A percentile compares a stretch with the other conserved stretches of the same genome.
Evolutionary conservation across 345 rosid genomes (phyloP).

Genomic region (Garcia nutans): DNA sequence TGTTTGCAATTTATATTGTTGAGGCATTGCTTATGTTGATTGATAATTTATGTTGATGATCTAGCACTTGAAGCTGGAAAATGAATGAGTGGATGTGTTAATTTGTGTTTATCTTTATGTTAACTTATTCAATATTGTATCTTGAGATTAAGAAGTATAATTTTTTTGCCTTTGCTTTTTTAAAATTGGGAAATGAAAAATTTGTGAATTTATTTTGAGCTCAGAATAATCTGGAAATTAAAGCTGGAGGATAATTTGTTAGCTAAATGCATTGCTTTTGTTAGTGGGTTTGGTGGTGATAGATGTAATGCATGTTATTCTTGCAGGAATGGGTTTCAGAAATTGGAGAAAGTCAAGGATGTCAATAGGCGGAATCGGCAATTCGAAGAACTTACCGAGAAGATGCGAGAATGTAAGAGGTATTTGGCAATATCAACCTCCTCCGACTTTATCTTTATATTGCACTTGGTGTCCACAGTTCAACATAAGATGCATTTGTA

Average conservation of each 20-base stretch:
- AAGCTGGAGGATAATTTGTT: background rate
- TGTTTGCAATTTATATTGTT: background rate
- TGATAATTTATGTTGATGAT: background rate
- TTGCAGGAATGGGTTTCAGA: slow-evolving; percentile 37
- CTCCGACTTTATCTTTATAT: background rate
- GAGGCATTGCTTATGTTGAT: background rate
- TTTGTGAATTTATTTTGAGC: too few species aligned
- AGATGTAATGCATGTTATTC: background rate
- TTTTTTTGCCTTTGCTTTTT: background rate
- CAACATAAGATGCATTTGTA: background rate
- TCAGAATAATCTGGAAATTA: background rate
- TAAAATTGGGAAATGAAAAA: background rate
- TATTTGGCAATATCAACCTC: background rate
- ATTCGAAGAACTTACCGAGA: slow-evolving; percentile 32
- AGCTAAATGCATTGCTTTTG: background rate
- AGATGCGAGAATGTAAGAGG: slow-evolving; percentile 36
- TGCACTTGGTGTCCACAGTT: background rate
- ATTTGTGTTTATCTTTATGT: too few species aligned
- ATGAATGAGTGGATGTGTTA: background rate
- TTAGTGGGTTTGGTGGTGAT: background rate
- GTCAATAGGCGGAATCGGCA: slow-evolving; percentile 31
- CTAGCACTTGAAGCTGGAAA: background rate
- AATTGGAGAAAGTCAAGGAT: slow-evolving; percentile 34
- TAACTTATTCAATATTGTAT: background rate
- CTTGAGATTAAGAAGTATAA: background rate